Conservation (phyloP, 2,329 filamentous ascomycete species). For the Cordyceps cateniannulata region DNA sequence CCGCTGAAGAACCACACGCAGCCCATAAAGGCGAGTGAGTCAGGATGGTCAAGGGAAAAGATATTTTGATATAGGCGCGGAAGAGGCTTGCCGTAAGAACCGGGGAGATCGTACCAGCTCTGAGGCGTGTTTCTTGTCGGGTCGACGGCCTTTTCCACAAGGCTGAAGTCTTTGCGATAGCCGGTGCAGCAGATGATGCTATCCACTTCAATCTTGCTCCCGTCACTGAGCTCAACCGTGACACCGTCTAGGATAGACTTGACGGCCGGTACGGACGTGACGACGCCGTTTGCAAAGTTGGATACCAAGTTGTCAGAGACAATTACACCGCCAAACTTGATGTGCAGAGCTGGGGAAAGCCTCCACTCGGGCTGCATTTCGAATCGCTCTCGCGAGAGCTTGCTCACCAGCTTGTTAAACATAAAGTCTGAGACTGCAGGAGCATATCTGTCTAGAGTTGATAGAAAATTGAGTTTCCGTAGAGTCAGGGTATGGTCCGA, state of each 20-base stretch:
- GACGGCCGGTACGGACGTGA: slow-evolving; percentile 28
- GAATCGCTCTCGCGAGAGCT: slow-evolving; percentile 19
- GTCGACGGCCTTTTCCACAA: slow-evolving; percentile 22
- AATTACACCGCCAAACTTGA: slow-evolving; percentile 20
- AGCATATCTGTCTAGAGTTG: slow-evolving; percentile 21
- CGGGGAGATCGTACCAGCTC: slow-evolving; percentile 19
- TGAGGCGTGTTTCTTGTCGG: slow-evolving; percentile 19
- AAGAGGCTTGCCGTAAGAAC: slow-evolving; percentile 24
- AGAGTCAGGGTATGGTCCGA: slow-evolving; percentile 28
- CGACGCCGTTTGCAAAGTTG: slow-evolving; percentile 30
- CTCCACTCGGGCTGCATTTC: slow-evolving; percentile 23
- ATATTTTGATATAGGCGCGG: slow-evolving; percentile 36
- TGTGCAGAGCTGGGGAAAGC: slow-evolving; percentile 16
- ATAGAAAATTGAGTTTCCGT: slow-evolving; percentile 24
- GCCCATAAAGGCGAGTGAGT: slow-evolving; percentile 38
- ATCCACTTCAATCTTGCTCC: slow-evolving; percentile 22
- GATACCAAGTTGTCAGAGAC: slow-evolving; percentile 23
- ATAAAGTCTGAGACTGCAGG: slow-evolving; percentile 19
- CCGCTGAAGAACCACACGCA: slow-evolving; percentile 28
- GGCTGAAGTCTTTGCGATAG: slow-evolving; percentile 24
- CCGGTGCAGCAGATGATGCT: slow-evolving; percentile 30
- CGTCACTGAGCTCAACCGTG: slow-evolving; percentile 23
- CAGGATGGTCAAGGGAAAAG: slow-evolving; percentile 35
- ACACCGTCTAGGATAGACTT: slow-evolving; percentile 23
- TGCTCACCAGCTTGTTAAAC: slow-evolving; percentile 17